Evolutionary conservation across 23 red algal genomes (phyloP).

Genomic region (Gracilaria domingensis): DNA sequence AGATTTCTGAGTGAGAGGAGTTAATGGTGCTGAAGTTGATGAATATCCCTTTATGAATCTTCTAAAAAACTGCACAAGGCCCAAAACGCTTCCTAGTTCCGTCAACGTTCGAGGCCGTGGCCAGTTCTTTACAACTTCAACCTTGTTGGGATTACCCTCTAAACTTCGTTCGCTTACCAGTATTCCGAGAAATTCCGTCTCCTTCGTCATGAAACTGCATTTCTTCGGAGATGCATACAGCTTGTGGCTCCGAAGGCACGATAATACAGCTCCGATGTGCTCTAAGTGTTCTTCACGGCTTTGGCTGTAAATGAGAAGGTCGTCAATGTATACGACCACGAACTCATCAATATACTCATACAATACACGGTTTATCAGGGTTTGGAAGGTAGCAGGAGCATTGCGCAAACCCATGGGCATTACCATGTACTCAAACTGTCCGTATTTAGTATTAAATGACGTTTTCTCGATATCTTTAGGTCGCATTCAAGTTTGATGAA

Average conservation of each 20-base stretch:
- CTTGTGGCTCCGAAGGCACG: constrained; percentile 3
- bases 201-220: constrained; percentile 10
- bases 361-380: constrained; percentile 41
- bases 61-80: constrained; percentile 44
- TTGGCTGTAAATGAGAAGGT: constrained; percentile 39
- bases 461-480: constrained; percentile 31
- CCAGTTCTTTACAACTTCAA: constrained; percentile 25
- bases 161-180: background rate
- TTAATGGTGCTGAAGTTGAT: background rate
- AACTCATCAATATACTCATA: constrained; percentile 31
- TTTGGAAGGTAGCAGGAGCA: constrained; percentile 37
- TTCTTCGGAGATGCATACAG: constrained; percentile 28
- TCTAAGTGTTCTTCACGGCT: constrained; percentile 10
- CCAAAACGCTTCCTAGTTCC: constrained; percentile 26
- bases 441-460: constrained; percentile 40
- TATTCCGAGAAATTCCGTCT: constrained; percentile 22
- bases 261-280: constrained; percentile 12
- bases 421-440: constrained; percentile 28
- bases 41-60: constrained; percentile 20
- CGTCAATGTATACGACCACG: constrained; percentile 35
- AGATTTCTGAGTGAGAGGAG: too few species aligned
- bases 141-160: background rate
- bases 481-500: constrained; percentile 48
- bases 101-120: constrained; percentile 1
- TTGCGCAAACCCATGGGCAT: constrained; percentile 28